A percentile compares a stretch with the other conserved stretches of the same genome.
Evolutionary conservation across 257 asterid species (phyloP).

Genomic region (Solanum dulcamara): DNA sequence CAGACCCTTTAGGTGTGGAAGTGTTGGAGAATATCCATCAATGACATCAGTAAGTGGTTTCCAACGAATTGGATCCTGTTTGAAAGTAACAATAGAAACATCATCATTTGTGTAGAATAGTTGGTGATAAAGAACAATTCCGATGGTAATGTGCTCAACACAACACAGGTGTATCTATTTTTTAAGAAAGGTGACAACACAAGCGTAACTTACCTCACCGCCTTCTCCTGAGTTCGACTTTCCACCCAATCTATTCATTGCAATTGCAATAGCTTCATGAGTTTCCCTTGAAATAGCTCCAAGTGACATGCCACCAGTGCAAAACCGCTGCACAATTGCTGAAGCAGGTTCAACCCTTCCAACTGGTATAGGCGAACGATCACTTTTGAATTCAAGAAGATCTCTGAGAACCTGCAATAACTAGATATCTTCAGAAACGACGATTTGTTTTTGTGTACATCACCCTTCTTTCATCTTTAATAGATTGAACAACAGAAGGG

Average conservation of each 20-base stretch:
- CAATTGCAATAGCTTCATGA: conserved; percentile 98
- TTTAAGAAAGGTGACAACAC: neutral
- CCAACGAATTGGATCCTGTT: conserved; percentile 98
- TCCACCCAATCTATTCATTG: conserved; percentile 96
- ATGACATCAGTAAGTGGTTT: conserved; percentile 90
- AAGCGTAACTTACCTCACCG: conserved; percentile 66
- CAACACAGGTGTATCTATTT: neutral
- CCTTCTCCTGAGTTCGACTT: conserved; percentile 99
- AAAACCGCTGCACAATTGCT: conserved; percentile 84
- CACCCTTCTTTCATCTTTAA: neutral
- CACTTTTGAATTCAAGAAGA: conserved; percentile 83
- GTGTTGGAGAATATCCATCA: conserved; percentile 95
- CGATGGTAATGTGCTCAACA: neutral
- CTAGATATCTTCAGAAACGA: neutral
- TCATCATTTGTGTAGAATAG: neutral
- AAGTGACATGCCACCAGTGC: conserved; percentile 99
- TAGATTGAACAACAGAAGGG: neutral
- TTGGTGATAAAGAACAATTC: neutral
- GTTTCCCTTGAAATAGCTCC: conserved; percentile 99
- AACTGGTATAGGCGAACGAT: conserved; percentile 82
- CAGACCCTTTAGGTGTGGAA: conserved; percentile 98
- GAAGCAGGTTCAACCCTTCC: conserved; percentile 92
- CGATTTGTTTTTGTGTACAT: neutral
- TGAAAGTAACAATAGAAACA: conserved; percentile 7
- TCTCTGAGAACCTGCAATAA: conserved; percentile 82